Conservation (phyloP, 768 basidiomycete genomes). For the Rickenella mellea region DNA sequence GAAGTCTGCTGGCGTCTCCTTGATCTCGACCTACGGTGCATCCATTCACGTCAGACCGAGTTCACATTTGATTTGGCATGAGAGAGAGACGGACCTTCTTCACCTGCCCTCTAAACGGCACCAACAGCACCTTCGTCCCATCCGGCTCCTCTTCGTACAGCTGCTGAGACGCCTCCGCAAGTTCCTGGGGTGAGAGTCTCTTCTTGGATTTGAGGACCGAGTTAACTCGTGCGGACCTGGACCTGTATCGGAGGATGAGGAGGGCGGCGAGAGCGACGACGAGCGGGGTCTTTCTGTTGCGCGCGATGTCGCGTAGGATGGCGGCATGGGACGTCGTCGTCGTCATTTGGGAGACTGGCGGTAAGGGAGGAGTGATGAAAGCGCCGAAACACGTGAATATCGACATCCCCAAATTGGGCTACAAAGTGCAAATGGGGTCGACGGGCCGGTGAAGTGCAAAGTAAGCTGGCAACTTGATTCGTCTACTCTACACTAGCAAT, state of each 20-base stretch:
- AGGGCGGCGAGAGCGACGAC: constrained; percentile 34
- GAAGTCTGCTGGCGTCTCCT: constrained; percentile 38
- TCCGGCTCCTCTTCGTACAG: constrained; percentile 52
- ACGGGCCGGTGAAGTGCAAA: too few species aligned
- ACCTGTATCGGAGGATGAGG: constrained; percentile 41
- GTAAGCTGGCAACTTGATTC: too few species aligned
- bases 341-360: too few species aligned
- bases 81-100: constrained; percentile 41
- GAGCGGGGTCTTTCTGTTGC: constrained; percentile 16
- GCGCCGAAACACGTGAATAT: too few species aligned
- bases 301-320: neutral
- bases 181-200: constrained; percentile 28
- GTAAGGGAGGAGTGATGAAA: too few species aligned
- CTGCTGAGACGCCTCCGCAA: constrained; percentile 42
- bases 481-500: too few species aligned
- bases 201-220: constrained; percentile 19
- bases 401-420: too few species aligned
- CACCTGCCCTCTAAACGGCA: constrained; percentile 54
- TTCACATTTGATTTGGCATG: neutral
- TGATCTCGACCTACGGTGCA: constrained; percentile 31
- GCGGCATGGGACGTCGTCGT: too few species aligned
- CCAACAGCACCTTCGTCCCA: constrained; percentile 54
- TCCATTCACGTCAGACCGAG: neutral
- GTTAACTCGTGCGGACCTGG: constrained; percentile 25
- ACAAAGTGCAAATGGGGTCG: too few species aligned